These are phyloP conservation scores for Mimosa bimucronata DNA, from an alignment of 306 rosid species.

Conservation along the genomic window DNA sequence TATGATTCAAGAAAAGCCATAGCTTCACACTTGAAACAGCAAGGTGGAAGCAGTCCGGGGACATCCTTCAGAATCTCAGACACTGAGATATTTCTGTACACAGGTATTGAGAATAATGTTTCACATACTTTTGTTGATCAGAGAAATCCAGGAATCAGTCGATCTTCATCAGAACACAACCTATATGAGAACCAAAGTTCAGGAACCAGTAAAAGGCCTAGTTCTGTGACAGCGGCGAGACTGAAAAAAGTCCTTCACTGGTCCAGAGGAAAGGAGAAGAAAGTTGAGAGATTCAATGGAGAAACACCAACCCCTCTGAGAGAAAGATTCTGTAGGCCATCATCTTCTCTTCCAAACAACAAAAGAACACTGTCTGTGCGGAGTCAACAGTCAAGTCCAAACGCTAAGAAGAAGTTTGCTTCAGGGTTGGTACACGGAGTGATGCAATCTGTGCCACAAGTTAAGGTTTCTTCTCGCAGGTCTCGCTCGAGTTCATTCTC, in stretches of 20 bases:
- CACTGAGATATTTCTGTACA: conserved; percentile 72
- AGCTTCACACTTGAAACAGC: conserved; percentile 82
- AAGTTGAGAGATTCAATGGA: conserved; percentile 47
- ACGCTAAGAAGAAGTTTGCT: conserved; percentile 90
- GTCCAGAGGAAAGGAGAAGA: conserved; percentile 66
- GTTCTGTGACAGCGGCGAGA: conserved; percentile 72
- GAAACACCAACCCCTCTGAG: conserved; percentile 77
- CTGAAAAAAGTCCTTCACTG: conserved; percentile 72
- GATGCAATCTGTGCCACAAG: conserved; percentile 69
- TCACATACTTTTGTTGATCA: conserved; percentile 52
- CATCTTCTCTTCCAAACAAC: conserved; percentile 64
- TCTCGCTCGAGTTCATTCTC: conserved; percentile 92
- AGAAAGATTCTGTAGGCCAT: conserved; percentile 72
- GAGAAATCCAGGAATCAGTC: conserved; percentile 50
- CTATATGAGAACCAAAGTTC: conserved; percentile 43
- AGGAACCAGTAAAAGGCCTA: conserved; percentile 51
- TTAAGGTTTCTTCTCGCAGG: conserved; percentile 59
- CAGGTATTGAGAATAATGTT: conserved; percentile 69
- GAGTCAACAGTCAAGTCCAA: conserved; percentile 92
- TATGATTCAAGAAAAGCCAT: conserved; percentile 78
- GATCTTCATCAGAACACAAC: conserved; percentile 61
- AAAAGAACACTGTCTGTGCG: conserved; percentile 88
- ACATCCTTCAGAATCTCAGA: conserved; percentile 81
- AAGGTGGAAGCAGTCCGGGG: conserved; percentile 89
- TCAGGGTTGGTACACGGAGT: conserved; percentile 72